These are phyloP conservation scores for Monosporascus sp. DNA, from an alignment of 2,329 filamentous ascomycete genomes.

Conservation along the genomic window DNA sequence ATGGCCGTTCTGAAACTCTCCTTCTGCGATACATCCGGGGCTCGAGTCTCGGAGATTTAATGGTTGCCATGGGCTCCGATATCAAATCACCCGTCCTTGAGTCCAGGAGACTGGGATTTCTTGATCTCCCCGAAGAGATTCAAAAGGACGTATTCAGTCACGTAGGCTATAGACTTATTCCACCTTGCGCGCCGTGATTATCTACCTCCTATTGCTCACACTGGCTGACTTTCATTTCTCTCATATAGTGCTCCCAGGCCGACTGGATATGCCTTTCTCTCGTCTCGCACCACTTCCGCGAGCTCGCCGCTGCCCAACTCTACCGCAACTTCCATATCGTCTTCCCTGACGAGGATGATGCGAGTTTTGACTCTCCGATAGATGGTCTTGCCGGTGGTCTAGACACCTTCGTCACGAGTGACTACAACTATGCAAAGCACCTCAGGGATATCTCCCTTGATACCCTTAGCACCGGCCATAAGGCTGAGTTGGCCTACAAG, in stretches of 20 bases:
- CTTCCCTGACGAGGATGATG: constrained; percentile 56
- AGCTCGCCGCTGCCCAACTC: constrained; percentile 52
- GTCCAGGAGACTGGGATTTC: constrained; percentile 27
- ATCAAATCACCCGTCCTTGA: constrained; percentile 23
- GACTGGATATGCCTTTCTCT: constrained; percentile 55
- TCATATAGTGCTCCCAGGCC: constrained; percentile 40
- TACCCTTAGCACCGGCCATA: constrained; percentile 46
- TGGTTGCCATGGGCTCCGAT: constrained; percentile 30
- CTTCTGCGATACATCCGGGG: not conserved
- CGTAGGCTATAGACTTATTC: constrained; percentile 26
- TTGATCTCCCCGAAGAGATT: constrained; percentile 43
- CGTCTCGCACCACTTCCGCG: constrained; percentile 53
- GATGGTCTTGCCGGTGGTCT: constrained; percentile 54
- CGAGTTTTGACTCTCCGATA: constrained; percentile 46
- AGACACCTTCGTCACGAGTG: constrained; percentile 58
- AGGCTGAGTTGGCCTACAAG: constrained; percentile 50
- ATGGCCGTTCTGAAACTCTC: not conserved
- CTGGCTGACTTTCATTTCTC: constrained; percentile 8
- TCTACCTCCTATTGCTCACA: not conserved
- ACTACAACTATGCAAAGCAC: constrained; percentile 58
- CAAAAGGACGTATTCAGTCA: constrained; percentile 44
- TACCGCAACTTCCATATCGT: constrained; percentile 58
- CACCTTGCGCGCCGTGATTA: not conserved
- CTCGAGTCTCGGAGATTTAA: not conserved
- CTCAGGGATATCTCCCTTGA: constrained; percentile 53